Base-by-base conservation (phyloP, 495 filamentous ascomycete genomes). In the Halenospora varia region DNA sequence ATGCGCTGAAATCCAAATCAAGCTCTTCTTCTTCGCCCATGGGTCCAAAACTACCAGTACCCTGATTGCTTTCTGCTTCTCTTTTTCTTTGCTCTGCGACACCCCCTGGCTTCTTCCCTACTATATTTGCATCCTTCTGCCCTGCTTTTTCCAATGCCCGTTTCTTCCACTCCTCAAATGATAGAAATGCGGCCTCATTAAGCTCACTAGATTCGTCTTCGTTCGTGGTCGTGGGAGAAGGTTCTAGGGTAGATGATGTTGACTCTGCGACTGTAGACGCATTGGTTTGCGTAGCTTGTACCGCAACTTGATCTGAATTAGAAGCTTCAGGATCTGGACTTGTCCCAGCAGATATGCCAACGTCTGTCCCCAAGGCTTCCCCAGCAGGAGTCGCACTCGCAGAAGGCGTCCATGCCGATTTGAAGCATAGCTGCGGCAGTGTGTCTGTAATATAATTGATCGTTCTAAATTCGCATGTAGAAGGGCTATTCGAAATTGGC, bases 101-200 rank as follows among this genome's bases (percentile, higher is more conserved):
- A n/a, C 71, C 23, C 73, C 69, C 23, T 77, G 74, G 25, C 39
- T 44, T 62, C 53, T 56, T 62, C 15, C 46, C 48, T 22, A 58
- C 65, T 22, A 64, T 55, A 24, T 91, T 78, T 62, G 87, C 82
- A 55, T 94, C 85, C 9, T 82, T 84, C 19, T 92, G 92, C 2
- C 90, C 94, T 2, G 82, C 86, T 65, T 89, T 90, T 29, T 85
- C 90, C 11, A 97, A 75, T 70, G 96, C 96, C 76, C 92, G 89
- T 65, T 88, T 89, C 73, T 95, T 97, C 94, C 94, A 98, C 62
- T 97, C 93, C 66, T 97, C 94, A 64, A 98, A 98, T 0, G 94
- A 97, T 51, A 98, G 87, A 67, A 98, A 97, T 25, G 90, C 86
- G 25, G 85, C 86, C 39, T 88, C 87, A 62, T 92, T 88, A 8